Percentiles rank a stretch among this genome's conserved stretches.
Evolutionary conservation across 495 filamentous ascomycete species (phyloP).

Genomic region (Hypoxylon crocopeplum): DNA sequence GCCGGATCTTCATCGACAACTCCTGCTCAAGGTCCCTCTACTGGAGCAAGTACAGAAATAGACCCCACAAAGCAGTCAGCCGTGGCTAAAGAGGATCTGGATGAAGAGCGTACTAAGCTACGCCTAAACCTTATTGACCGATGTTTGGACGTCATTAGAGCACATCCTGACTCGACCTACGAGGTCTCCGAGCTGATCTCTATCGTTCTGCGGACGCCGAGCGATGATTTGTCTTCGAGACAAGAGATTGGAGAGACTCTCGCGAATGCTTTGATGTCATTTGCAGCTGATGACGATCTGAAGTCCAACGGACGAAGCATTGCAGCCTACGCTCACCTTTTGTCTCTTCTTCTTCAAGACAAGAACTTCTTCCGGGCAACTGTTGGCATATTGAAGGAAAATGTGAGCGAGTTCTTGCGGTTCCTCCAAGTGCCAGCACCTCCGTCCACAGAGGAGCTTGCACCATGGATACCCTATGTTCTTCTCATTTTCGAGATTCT

Average conservation of each 20-base stretch:
- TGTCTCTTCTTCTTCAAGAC: conserved; percentile 86
- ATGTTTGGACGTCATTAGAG: conserved; percentile 86
- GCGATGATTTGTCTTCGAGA: conserved; percentile 61
- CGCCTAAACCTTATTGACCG: conserved; percentile 83
- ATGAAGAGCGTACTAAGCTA: conserved; percentile 74
- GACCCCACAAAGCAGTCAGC: conserved; percentile 17
- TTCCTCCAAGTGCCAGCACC: conserved; percentile 81
- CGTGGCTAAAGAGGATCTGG: conserved; percentile 83
- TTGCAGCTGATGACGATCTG: conserved; percentile 78
- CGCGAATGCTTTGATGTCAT: conserved; percentile 85
- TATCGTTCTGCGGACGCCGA: conserved; percentile 71
- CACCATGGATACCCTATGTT: conserved; percentile 92
- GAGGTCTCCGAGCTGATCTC: conserved; percentile 87
- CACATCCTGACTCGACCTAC: conserved; percentile 87
- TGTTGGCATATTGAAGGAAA: conserved; percentile 76
- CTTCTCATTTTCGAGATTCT: conserved; percentile 90
- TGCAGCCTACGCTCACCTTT: conserved; percentile 89
- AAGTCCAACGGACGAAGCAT: conserved; percentile 65
- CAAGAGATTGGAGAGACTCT: conserved; percentile 83
- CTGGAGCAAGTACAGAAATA: conserved; percentile 15
- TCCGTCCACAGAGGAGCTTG: conserved; percentile 71
- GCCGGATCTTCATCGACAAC: conserved; percentile 28
- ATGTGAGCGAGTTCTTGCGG: conserved; percentile 72
- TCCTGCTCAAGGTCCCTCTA: conserved; percentile 30
- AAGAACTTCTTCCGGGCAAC: conserved; percentile 80